These are phyloP conservation scores for Colletotrichum scovillei DNA, from an alignment of 2,329 filamentous ascomycete genomes.

Conservation along the genomic window DNA sequence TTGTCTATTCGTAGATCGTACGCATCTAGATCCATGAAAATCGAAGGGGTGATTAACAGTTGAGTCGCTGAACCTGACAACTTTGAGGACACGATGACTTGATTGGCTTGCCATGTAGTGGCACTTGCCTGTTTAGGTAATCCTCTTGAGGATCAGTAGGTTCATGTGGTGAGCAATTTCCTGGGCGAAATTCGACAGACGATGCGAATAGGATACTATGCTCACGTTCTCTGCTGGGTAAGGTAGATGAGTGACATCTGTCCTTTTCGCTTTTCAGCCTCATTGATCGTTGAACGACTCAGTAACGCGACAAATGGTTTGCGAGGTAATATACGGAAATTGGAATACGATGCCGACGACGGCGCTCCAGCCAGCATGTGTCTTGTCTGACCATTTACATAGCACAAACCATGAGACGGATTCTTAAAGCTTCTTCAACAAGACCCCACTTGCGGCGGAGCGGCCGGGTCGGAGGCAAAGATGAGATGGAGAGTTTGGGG, in stretches of 20 bases:
- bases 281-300: not conserved
- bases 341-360: not conserved
- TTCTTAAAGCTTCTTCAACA: not conserved
- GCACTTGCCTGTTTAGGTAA: not conserved
- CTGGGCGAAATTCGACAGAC: not conserved
- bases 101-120: not conserved
- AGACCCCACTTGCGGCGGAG: not conserved
- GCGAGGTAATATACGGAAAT: not conserved
- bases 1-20: too few relatives aligned
- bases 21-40: not conserved
- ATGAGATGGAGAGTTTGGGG: conserved; percentile 15
- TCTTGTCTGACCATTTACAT: not conserved
- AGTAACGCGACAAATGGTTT: not conserved
- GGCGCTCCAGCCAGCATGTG: not conserved
- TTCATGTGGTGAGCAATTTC: not conserved
- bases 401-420: not conserved
- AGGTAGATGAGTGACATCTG: not conserved
- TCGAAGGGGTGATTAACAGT: not conserved
- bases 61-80: not conserved
- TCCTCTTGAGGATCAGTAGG: not conserved
- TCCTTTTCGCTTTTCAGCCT: not conserved
- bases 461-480: not conserved
- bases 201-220: not conserved
- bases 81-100: not conserved
- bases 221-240: not conserved